Conservation (phyloP, 139 green algal genomes). For the Edaphochlamys debaryana region DNA sequence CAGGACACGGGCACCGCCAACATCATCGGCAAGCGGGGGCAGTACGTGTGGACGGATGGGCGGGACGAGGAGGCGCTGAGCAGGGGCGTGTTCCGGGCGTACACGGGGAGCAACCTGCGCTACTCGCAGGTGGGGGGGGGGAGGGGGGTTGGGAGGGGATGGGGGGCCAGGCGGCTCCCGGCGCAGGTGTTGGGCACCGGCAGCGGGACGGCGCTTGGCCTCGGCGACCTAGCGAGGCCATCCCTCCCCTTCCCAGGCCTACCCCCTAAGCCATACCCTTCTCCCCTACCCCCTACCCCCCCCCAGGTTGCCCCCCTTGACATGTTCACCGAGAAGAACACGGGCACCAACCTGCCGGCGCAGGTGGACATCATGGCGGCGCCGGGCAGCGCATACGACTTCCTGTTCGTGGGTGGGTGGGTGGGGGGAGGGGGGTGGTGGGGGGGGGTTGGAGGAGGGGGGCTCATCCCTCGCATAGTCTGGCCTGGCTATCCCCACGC, state of each 20-base stretch:
- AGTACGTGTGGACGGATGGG: constrained; percentile 64
- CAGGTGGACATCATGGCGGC: constrained; percentile 58
- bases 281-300: background rate
- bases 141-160: background rate
- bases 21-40: constrained; percentile 59
- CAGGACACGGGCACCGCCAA: constrained; percentile 62
- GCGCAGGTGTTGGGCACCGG: too few relatives aligned
- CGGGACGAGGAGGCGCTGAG: constrained; percentile 53
- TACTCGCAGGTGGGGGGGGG: constrained; percentile 41
- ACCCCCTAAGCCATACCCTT: too few relatives aligned
- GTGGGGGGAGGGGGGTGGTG: background rate
- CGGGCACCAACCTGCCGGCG: constrained; percentile 59
- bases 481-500: too few relatives aligned
- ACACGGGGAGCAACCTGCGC: constrained; percentile 54
- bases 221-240: too few relatives aligned
- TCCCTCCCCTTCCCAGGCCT: too few relatives aligned
- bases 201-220: too few relatives aligned
- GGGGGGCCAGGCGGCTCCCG: too few relatives aligned
- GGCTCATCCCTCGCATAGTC: background rate
- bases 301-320: constrained; percentile 56
- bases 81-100: constrained; percentile 51
- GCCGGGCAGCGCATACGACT: constrained; percentile 46
- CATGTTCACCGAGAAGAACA: constrained; percentile 68
- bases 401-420: constrained; percentile 51
- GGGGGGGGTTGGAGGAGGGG: background rate